These are phyloP conservation scores for Zoysia japonica DNA, from an alignment of 176 grass and related monocot genomes.

Conservation along the genomic window DNA sequence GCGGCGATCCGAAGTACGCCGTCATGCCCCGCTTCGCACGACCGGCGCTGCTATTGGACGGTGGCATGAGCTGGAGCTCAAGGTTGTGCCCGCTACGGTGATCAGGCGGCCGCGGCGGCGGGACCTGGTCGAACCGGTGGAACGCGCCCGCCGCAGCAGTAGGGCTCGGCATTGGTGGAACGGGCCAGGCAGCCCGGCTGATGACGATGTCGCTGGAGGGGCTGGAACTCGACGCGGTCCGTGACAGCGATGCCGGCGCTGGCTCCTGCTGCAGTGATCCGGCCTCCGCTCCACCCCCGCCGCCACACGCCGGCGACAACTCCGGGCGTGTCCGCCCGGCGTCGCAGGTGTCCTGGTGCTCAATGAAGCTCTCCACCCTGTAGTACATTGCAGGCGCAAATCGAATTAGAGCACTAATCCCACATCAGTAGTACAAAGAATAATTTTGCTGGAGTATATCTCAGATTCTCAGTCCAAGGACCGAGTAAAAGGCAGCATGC, in stretches of 20 bases:
- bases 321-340: constrained; percentile 32
- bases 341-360: constrained; percentile 91
- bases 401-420: neutral
- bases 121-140: constrained; percentile 27
- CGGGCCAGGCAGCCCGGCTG: constrained; percentile 48
- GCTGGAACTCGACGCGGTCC: constrained; percentile 56
- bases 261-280: constrained; percentile 20
- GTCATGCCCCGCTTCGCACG: neutral
- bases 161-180: constrained; percentile 30
- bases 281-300: neutral
- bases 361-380: constrained; percentile 99
- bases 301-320: constrained; percentile 18
- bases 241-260: constrained; percentile 24
- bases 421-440: neutral
- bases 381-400: neutral
- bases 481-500: neutral
- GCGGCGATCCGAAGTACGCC: neutral
- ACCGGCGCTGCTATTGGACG: constrained; percentile 2
- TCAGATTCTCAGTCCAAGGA: neutral
- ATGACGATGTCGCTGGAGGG: constrained; percentile 63
- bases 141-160: constrained; percentile 18
- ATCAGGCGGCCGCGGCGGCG: constrained; percentile 30
- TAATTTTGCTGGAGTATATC: neutral
- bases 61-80: constrained; percentile 84
- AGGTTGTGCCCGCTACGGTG: constrained; percentile 39